phyloP scores from a whole-genome alignment of 306 rosid species.

The Macrotyloma uniflorum region DNA sequence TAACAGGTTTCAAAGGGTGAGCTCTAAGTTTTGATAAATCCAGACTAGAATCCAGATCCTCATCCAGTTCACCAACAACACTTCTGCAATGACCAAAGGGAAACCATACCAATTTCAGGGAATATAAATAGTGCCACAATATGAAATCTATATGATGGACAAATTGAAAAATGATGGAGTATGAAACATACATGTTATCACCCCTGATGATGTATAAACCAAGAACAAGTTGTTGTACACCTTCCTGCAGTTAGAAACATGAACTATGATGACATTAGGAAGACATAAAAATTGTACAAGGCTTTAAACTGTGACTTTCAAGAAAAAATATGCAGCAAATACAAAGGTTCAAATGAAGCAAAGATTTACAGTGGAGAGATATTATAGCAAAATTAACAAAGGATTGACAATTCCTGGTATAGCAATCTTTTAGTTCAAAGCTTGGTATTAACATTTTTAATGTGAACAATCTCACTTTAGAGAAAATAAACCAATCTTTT shows the following conservation, averaged over 20 bases:
- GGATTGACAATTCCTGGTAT: not conserved
- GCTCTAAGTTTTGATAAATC: slow-evolving; percentile 87
- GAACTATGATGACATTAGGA: slow-evolving; percentile 12
- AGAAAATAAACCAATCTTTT: not conserved
- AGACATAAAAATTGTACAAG: not conserved
- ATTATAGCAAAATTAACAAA: not conserved
- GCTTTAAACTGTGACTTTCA: not conserved
- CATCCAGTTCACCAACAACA: slow-evolving; percentile 94
- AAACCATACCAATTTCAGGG: not conserved
- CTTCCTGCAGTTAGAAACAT: slow-evolving; percentile 70
- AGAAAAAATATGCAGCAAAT: slow-evolving; percentile 4
- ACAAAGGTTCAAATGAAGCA: not conserved
- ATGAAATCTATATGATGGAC: not conserved
- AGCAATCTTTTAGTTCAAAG: slow-evolving; percentile 9
- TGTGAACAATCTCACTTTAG: not conserved
- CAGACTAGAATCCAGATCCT: slow-evolving; percentile 79
- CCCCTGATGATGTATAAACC: slow-evolving; percentile 95
- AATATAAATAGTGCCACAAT: not conserved
- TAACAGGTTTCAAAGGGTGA: slow-evolving; percentile 87
- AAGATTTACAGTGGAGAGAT: not conserved
- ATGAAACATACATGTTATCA: slow-evolving; percentile 80
- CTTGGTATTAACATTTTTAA: not conserved
- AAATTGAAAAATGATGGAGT: not conserved
- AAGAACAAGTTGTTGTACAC: slow-evolving; percentile 90
- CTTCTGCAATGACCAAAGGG: slow-evolving; percentile 66